phyloP scores from a whole-genome alignment of 257 asterid genomes.

The Nicotiana noctiflora region DNA sequence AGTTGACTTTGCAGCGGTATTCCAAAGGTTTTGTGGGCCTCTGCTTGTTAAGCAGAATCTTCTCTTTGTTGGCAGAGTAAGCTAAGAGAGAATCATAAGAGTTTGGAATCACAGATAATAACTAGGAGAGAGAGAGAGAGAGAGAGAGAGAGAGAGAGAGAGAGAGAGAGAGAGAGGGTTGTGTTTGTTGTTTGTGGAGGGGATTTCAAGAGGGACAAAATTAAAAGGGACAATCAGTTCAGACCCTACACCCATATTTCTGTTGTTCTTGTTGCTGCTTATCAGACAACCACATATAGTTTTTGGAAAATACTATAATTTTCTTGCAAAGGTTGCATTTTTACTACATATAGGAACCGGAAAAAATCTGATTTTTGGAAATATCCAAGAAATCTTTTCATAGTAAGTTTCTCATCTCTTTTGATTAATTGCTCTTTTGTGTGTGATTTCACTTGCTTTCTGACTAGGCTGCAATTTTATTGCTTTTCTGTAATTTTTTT shows the following conservation, averaged over 20 bases:
- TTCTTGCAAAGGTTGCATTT: neutral
- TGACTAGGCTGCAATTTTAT: neutral
- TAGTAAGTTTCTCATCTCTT: slow-evolving; percentile 28
- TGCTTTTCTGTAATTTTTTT: slow-evolving; percentile 5
- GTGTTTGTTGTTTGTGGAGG: neutral
- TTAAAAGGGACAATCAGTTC: neutral
- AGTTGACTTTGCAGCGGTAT: slow-evolving; percentile 21
- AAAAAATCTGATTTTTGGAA: slow-evolving; percentile 32
- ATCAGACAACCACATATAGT: slow-evolving; percentile 27
- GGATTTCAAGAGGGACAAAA: neutral
- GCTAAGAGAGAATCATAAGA: slow-evolving; percentile 25
- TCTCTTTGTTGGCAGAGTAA: slow-evolving; percentile 14
- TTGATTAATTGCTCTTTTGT: slow-evolving; percentile 11
- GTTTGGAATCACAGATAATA: neutral
- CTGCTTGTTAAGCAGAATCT: slow-evolving; percentile 19
- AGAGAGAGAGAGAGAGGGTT: neutral
- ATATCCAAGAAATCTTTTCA: slow-evolving; percentile 60
- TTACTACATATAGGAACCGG: neutral
- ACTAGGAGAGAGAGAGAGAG: neutral
- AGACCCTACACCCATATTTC: slow-evolving; percentile 12
- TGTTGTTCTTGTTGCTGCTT: slow-evolving; percentile 30
- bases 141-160: too few relatives aligned
- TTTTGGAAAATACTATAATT: slow-evolving; percentile 7
- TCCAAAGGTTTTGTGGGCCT: slow-evolving; percentile 12
- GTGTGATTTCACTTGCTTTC: slow-evolving; percentile 8